phyloP scores from a whole-genome alignment of 2,329 filamentous ascomycete genomes.

The Hortaea sp. region DNA sequence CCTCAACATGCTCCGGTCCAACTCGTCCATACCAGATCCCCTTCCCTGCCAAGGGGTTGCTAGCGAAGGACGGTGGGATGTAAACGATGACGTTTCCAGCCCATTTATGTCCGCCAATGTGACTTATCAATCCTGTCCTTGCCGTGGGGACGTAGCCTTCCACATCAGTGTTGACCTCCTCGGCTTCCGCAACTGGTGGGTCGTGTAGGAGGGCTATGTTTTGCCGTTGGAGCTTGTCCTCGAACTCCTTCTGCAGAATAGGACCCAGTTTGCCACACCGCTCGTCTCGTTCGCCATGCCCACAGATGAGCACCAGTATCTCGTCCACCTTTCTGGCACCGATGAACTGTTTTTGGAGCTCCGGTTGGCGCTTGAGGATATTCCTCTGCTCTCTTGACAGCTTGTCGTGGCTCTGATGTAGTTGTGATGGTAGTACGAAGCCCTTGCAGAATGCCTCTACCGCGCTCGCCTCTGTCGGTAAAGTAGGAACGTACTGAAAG shows the following conservation, averaged over 20 bases:
- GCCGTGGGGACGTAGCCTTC: constrained; percentile 33
- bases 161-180: constrained; percentile 25
- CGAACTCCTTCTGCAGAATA: constrained; percentile 61
- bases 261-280: constrained; percentile 77
- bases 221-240: constrained; percentile 42
- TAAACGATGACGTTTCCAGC: constrained; percentile 80
- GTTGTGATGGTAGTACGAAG: constrained; percentile 52
- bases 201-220: constrained; percentile 40
- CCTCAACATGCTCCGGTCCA: constrained; percentile 64
- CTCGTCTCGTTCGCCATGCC: constrained; percentile 70
- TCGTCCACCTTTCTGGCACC: constrained; percentile 55
- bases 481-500: constrained; percentile 68
- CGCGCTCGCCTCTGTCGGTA: constrained; percentile 53
- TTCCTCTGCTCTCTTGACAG: constrained; percentile 46
- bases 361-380: constrained; percentile 36
- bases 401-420: constrained; percentile 50
- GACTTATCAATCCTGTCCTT: constrained; percentile 61
- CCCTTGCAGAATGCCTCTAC: constrained; percentile 50
- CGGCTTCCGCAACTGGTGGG: constrained; percentile 27
- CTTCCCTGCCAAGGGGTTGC: constrained; percentile 54
- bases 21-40: constrained; percentile 79
- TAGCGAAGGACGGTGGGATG: constrained; percentile 46
- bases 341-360: constrained; percentile 37
- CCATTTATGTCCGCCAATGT: constrained; percentile 78
- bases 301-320: constrained; percentile 74